Conservation (phyloP, 1,284 basidiomycete genomes). For the Chondrostereum purpureum region DNA sequence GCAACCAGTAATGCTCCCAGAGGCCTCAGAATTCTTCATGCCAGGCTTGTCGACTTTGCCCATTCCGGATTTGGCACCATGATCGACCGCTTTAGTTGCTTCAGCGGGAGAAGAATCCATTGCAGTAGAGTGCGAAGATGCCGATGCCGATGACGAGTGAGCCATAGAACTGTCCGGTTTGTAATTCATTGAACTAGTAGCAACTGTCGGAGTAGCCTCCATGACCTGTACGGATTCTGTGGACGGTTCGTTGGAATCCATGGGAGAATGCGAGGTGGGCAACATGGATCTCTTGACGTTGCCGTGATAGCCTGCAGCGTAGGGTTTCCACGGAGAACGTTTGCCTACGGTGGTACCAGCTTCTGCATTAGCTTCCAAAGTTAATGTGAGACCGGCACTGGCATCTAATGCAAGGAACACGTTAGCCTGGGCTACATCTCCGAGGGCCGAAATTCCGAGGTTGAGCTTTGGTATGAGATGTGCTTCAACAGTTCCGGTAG, state of each 20-base stretch:
- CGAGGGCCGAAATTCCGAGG: slow-evolving; percentile 36
- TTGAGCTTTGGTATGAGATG: slow-evolving; percentile 45
- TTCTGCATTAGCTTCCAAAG: slow-evolving; percentile 22
- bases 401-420: slow-evolving; percentile 42
- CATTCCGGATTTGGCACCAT: too few species aligned
- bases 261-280: too few species aligned
- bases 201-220: background rate
- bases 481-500: slow-evolving; percentile 34
- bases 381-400: slow-evolving; percentile 30
- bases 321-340: slow-evolving; percentile 3
- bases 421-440: slow-evolving; percentile 25
- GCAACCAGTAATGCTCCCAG: slow-evolving; percentile 27
- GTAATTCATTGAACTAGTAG: too few species aligned
- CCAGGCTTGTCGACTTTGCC: too few species aligned
- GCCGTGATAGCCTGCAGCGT: background rate
- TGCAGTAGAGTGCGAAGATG: background rate
- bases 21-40: background rate
- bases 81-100: background rate
- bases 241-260: background rate
- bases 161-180: too few species aligned
- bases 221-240: background rate
- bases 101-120: background rate
- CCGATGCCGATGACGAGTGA: too few species aligned
- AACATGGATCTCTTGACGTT: too few species aligned
- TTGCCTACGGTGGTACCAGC: slow-evolving; percentile 8